These are phyloP conservation scores for Cryptococcus sp. DNA, from an alignment of 1,284 basidiomycete species.

Conservation along the genomic window DNA sequence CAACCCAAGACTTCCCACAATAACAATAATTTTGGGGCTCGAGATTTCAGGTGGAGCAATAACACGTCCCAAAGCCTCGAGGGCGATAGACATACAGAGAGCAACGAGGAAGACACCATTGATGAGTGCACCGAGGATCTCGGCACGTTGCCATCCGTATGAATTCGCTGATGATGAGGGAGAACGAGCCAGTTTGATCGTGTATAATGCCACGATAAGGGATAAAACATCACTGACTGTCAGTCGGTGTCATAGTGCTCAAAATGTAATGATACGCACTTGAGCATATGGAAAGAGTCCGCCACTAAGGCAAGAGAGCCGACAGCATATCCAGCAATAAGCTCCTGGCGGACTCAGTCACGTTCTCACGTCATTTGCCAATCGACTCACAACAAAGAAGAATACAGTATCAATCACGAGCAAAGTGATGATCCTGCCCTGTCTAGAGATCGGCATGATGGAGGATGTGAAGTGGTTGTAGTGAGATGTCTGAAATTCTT, in stretches of 20 bases:
- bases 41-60: constrained; percentile 82
- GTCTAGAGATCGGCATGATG: constrained; percentile 62
- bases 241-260: background rate
- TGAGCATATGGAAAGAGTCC: constrained; percentile 98
- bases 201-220: constrained; percentile 89
- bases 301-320: constrained; percentile 93
- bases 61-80: constrained; percentile 90
- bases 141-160: constrained; percentile 89
- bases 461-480: background rate
- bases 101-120: constrained; percentile 97
- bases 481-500: background rate
- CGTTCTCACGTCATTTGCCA: background rate
- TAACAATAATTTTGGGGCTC: constrained; percentile 78
- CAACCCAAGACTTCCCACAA: constrained; percentile 86
- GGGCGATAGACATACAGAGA: constrained; percentile 89
- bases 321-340: constrained; percentile 74
- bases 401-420: constrained; percentile 82
- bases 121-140: constrained; percentile 89
- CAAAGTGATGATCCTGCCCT: constrained; percentile 71
- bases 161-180: constrained; percentile 40
- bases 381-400: constrained; percentile 74
- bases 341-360: constrained; percentile 21
- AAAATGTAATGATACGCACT: constrained; percentile 55
- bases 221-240: constrained; percentile 82
- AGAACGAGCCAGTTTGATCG: constrained; percentile 70